Conservation (phyloP, 2,329 filamentous ascomycete genomes). For the Penicillium sp. region DNA sequence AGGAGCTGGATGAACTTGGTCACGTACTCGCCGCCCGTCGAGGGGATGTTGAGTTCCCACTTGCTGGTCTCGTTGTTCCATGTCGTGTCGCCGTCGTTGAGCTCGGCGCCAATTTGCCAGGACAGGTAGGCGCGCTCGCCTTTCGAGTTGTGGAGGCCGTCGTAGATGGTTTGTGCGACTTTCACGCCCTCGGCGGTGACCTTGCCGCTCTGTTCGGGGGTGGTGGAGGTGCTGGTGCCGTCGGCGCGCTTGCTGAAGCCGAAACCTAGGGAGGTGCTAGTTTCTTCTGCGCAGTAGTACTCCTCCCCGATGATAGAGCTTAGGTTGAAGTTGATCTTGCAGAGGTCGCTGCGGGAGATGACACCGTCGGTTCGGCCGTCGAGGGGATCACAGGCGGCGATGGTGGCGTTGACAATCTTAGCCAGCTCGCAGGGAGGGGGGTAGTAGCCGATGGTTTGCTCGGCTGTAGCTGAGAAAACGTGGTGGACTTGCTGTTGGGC, state of each 20-base stretch:
- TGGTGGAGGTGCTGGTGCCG: conserved; percentile 21
- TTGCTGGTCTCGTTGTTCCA: conserved; percentile 27
- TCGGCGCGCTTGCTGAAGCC: conserved; percentile 28
- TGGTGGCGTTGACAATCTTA: conserved; percentile 52
- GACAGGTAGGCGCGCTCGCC: conserved; percentile 44
- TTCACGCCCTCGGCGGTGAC: conserved; percentile 29
- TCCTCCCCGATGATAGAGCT: conserved; percentile 47
- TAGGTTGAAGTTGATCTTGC: conserved; percentile 48
- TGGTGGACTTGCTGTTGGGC: conserved; percentile 47
- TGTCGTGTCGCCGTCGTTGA: conserved; percentile 25
- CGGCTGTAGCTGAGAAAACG: conserved; percentile 39
- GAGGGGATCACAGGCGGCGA: conserved; percentile 54
- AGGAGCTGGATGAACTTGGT: conserved; percentile 31
- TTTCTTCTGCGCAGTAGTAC: conserved; percentile 44
- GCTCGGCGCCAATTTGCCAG: conserved; percentile 27
- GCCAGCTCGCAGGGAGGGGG: conserved; percentile 38
- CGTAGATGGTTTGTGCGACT: conserved; percentile 36
- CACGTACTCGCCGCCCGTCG: conserved; percentile 42
- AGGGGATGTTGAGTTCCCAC: conserved; percentile 33
- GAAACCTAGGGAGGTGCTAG: conserved; percentile 28
- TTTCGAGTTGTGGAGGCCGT: conserved; percentile 43
- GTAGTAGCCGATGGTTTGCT: conserved; percentile 44
- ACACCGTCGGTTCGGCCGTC: conserved; percentile 57
- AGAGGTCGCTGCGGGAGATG: conserved; percentile 50
- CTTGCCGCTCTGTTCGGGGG: conserved; percentile 31